Conservation (phyloP, 176 grass and related monocot species). For the Oryza brachyantha region DNA sequence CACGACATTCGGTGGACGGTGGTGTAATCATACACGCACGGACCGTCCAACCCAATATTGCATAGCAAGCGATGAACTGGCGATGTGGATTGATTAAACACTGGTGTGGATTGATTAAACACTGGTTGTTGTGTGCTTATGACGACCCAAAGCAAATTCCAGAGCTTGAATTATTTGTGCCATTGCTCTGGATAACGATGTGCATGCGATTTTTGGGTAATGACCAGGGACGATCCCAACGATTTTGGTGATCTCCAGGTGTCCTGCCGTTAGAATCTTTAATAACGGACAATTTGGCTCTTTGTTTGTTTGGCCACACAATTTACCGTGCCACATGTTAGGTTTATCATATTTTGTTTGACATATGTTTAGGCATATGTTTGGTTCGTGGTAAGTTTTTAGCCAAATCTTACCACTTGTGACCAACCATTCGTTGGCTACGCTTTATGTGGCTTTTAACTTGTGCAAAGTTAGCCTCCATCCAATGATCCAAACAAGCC, state of each 20-base stretch:
- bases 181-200: neutral
- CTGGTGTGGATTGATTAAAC: neutral
- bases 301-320: no score
- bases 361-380: no score
- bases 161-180: neutral
- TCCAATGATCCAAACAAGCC: no score
- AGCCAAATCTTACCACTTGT: no score
- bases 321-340: no score
- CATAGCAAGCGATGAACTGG: neutral
- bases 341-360: no score
- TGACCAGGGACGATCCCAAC: neutral
- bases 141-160: neutral
- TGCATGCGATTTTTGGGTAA: neutral
- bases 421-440: no score
- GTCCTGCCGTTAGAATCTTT: neutral
- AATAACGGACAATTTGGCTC: neutral
- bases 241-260: neutral
- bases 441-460: no score
- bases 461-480: no score
- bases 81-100: neutral
- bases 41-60: neutral
- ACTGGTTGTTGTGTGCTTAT: neutral
- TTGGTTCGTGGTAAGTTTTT: no score
- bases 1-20: no score
- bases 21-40: neutral